Evolutionary conservation across 1,139 yeast genomes (phyloP).

Genomic region (Blastobotrys petasosporus): DNA sequence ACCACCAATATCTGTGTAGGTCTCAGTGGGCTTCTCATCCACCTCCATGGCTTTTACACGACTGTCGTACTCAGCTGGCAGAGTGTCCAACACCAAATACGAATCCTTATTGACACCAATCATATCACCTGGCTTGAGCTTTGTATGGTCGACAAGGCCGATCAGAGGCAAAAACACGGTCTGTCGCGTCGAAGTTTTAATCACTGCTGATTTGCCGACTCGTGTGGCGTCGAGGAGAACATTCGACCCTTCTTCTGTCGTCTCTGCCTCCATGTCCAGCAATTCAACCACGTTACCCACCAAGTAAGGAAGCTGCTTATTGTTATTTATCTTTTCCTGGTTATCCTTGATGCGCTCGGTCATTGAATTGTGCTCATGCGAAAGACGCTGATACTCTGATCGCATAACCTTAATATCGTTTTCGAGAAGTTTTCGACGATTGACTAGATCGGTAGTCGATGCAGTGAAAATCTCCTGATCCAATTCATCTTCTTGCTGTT

Average conservation of each 20-base stretch:
- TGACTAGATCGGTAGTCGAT: slow-evolving; percentile 76
- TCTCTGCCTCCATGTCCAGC: slow-evolving; percentile 83
- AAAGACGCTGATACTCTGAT: slow-evolving; percentile 82
- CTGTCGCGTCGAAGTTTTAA: slow-evolving; percentile 95
- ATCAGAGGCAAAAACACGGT: slow-evolving; percentile 94
- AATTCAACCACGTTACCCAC: slow-evolving; percentile 98
- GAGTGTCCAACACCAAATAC: slow-evolving; percentile 82
- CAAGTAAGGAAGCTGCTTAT: slow-evolving; percentile 89
- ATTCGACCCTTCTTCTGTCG: slow-evolving; percentile 89
- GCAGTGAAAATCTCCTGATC: slow-evolving; percentile 78
- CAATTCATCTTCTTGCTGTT: slow-evolving; percentile 45
- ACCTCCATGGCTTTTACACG: slow-evolving; percentile 99
- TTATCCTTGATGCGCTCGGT: slow-evolving; percentile 91
- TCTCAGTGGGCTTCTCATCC: slow-evolving; percentile 96
- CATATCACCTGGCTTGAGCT: slow-evolving; percentile 88
- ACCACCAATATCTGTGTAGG: slow-evolving; percentile 96
- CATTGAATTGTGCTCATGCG: slow-evolving; percentile 92
- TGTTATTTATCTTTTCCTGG: slow-evolving; percentile 92
- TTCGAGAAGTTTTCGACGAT: slow-evolving; percentile 81
- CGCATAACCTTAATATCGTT: slow-evolving; percentile 95
- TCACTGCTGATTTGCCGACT: slow-evolving; percentile 95
- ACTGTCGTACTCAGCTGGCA: slow-evolving; percentile 96
- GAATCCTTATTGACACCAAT: slow-evolving; percentile 98
- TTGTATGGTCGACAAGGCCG: slow-evolving; percentile 86
- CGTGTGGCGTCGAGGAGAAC: slow-evolving; percentile 89